phyloP scores from a whole-genome alignment of 179 eudicot genomes.

The Beta lomatogona region DNA sequence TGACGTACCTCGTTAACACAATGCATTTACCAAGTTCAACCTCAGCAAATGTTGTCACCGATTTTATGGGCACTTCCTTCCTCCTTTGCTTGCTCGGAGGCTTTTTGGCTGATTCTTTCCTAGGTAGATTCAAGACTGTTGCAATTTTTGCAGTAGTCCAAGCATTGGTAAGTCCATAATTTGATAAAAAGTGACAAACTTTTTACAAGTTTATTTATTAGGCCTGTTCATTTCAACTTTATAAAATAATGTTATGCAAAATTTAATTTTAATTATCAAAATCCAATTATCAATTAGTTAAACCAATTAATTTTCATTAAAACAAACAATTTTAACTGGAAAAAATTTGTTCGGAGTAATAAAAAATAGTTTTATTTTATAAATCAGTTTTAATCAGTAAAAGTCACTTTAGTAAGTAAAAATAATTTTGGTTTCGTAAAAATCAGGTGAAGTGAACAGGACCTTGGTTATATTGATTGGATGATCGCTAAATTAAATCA shows the following conservation, averaged over 20 bases:
- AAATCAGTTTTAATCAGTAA: too few species aligned
- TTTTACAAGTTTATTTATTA: too few species aligned
- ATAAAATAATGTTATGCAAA: too few species aligned
- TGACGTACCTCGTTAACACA: slow-evolving; percentile 73
- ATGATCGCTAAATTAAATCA: not conserved
- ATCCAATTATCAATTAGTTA: too few species aligned
- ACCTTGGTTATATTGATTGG: not conserved
- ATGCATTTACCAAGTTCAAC: slow-evolving; percentile 85
- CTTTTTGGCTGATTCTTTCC: slow-evolving; percentile 78
- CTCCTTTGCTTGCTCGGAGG: slow-evolving; percentile 83
- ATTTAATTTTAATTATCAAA: too few species aligned
- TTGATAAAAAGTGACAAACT: too few species aligned
- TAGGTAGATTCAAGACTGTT: slow-evolving; percentile 84
- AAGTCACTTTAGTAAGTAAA: too few species aligned
- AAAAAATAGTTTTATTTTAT: too few species aligned
- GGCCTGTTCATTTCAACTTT: too few species aligned
- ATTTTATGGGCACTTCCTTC: slow-evolving; percentile 87
- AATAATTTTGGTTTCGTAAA: not conserved
- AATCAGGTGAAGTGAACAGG: not conserved
- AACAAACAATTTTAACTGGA: too few species aligned
- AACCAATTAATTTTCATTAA: too few species aligned
- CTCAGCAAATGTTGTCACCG: slow-evolving; percentile 87
- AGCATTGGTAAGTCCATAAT: slow-evolving; percentile 37
- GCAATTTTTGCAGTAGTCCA: slow-evolving; percentile 63
- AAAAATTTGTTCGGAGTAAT: too few species aligned